Evolutionary conservation across 352 stramenopile genomes (phyloP), one percentile per base, ranked within the genome.

Genomic region (Pythium sp.): DNA sequence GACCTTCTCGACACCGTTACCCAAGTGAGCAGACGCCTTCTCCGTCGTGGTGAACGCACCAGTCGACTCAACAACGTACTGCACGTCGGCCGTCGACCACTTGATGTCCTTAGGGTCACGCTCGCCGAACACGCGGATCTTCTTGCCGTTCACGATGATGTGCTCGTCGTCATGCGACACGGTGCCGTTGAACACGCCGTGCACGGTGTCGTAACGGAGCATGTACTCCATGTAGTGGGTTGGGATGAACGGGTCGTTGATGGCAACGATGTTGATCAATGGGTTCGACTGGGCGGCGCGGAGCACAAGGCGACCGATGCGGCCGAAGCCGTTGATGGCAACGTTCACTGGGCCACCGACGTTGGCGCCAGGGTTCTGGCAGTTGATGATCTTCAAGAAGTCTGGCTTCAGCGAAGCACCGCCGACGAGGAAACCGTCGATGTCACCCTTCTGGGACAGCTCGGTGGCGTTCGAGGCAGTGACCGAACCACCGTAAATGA

Each of bases 271-370:
- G 65, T 97, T 92, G 71, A 97, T 91, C 15, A 92, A 64, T 14
- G 89, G 89, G 75, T 97, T 97, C 32, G 68, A 76, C 86, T 94
- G 73, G 30, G 95, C 94, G 49, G 94, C 91, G 59, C 97, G 93
- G 66, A 99, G 90, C 56, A 99, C 97, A 43, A 99, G 87, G 86
- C 97, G 92, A 54, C 98, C 98, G 67, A 99, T 99, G 71, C 98
- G 94, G 65, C 98, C 98, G 74, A 99, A 99, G 55, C 98, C 98
- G 77, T 99, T 99, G 89, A 99, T 99, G 65, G 94, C 97, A 38
- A 99, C 80, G 76, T 97, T 98, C 72, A 98, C 84, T 55, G 75
- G 74, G 30, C 87, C 81, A 46, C 85, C 81, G 2, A 87, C 79
- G 46, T 77, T 85, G 22, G 61, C 62, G 18, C 59, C 82, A 7